phyloP scores from a whole-genome alignment of 306 rosid species.

The Sicyos edulis region DNA sequence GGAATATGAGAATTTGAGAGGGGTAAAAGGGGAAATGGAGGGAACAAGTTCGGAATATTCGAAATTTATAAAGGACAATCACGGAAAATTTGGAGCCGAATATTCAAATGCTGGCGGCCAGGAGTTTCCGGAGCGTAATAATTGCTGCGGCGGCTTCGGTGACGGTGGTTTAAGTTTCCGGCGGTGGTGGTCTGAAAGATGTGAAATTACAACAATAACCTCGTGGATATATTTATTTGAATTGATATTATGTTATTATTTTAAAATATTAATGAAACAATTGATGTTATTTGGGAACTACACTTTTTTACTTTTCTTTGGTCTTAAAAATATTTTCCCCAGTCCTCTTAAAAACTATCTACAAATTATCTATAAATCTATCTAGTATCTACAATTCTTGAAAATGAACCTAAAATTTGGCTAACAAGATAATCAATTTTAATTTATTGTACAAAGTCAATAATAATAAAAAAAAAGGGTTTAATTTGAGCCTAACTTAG shows the following conservation, averaged over 20 bases:
- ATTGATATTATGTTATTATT: conserved; percentile 17
- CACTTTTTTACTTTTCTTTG: background rate
- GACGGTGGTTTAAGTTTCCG: background rate
- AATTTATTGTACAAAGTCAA: too few relatives aligned
- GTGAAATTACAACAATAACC: conserved; percentile 1
- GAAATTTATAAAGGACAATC: background rate
- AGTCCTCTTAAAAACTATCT: background rate
- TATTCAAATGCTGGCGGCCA: conserved; percentile 16
- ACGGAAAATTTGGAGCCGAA: conserved; percentile 26
- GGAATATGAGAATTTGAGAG: conserved; percentile 14
- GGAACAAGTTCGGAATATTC: conserved; percentile 35
- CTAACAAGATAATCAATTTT: too few relatives aligned
- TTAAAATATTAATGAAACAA: conserved; percentile 18
- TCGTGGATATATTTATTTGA: conserved; percentile 22
- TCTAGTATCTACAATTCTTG: too few relatives aligned
- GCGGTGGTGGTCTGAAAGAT: background rate
- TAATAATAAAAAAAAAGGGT: too few relatives aligned
- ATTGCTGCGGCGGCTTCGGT: background rate
- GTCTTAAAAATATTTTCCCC: background rate
- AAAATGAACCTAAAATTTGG: background rate
- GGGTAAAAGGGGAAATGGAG: conserved; percentile 18
- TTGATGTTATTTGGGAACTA: conserved; percentile 15
- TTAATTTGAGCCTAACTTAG: too few relatives aligned
- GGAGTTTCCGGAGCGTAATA: conserved; percentile 17
- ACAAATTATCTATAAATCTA: too few relatives aligned